phyloP scores from a whole-genome alignment of 1,139 yeast genomes.

The Zygoascus hellenicus region DNA sequence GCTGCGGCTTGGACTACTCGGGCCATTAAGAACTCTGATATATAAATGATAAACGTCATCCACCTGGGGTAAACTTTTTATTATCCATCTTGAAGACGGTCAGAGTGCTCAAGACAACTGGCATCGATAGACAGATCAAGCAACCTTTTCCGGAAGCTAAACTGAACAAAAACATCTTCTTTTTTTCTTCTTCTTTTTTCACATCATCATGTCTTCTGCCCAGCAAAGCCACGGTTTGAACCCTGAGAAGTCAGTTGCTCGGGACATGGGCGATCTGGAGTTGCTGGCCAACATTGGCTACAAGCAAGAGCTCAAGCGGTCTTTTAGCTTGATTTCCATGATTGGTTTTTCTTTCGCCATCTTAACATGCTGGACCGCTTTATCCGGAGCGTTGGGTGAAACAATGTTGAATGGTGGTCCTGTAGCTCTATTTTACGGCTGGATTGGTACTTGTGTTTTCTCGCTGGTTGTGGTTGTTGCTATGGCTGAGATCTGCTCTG shows the following conservation, averaged over 20 bases:
- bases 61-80: too few relatives aligned
- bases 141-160: too few relatives aligned
- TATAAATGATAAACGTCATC: too few relatives aligned
- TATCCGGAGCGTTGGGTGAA: slow-evolving; percentile 30
- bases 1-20: too few relatives aligned
- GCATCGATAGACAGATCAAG: too few relatives aligned
- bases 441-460: slow-evolving; percentile 54
- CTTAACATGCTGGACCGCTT: slow-evolving; percentile 36
- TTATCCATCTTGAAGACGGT: too few relatives aligned
- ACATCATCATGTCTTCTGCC: too few relatives aligned
- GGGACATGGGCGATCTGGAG: slow-evolving; percentile 18
- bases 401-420: slow-evolving; percentile 35
- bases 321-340: slow-evolving; percentile 34
- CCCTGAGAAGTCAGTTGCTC: slow-evolving; percentile 1
- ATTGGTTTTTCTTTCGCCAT: slow-evolving; percentile 36
- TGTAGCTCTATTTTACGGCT: slow-evolving; percentile 59
- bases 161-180: too few relatives aligned
- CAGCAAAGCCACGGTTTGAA: too few relatives aligned
- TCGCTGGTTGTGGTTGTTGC: slow-evolving; percentile 44
- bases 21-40: too few relatives aligned
- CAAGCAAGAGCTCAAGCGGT: slow-evolving; percentile 36
- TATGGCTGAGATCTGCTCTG: slow-evolving; percentile 48
- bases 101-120: too few relatives aligned
- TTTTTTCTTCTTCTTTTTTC: too few relatives aligned
- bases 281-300: slow-evolving; percentile 34